Conservation (phyloP, 441 rosid genomes). For the Biscutella laevigata region DNA sequence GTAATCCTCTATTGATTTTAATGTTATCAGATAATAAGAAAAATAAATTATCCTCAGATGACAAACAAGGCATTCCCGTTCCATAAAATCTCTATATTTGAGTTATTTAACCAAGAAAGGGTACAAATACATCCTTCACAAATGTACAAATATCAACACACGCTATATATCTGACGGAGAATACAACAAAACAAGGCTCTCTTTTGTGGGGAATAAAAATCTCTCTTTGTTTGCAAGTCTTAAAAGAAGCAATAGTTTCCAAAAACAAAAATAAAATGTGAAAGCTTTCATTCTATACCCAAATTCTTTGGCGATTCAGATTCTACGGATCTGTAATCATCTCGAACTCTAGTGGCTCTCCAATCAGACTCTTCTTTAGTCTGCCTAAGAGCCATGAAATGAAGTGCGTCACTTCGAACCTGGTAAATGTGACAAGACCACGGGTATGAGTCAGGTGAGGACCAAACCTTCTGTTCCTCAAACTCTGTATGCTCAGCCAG, state of each 20-base stretch:
- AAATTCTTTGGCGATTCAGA: slow-evolving; percentile 16
- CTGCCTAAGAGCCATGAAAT: slow-evolving; percentile 72
- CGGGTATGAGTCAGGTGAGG: slow-evolving; percentile 73
- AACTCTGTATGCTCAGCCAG: slow-evolving; percentile 63
- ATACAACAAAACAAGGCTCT: background rate
- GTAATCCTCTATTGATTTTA: too few relatives aligned
- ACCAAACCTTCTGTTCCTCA: slow-evolving; percentile 91
- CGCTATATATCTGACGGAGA: too few relatives aligned
- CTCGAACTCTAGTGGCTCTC: slow-evolving; percentile 70
- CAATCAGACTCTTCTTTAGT: slow-evolving; percentile 66
- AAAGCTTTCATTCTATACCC: slow-evolving; percentile 16
- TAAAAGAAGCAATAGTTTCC: background rate
- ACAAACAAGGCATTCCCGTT: background rate
- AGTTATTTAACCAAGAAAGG: slow-evolving; percentile 1
- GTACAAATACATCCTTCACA: slow-evolving; percentile 11
- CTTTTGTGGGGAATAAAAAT: background rate
- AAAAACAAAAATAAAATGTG: background rate
- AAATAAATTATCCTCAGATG: too few relatives aligned
- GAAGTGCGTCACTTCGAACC: slow-evolving; percentile 82
- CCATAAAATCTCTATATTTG: background rate
- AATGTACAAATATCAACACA: slow-evolving; percentile 7
- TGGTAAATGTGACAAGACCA: slow-evolving; percentile 94
- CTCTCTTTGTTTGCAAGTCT: slow-evolving; percentile 1
- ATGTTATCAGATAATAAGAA: too few relatives aligned
- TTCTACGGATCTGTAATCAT: slow-evolving; percentile 36